phyloP scores from a whole-genome alignment of 148 eudicot genomes.

The Beta vulgaris region DNA sequence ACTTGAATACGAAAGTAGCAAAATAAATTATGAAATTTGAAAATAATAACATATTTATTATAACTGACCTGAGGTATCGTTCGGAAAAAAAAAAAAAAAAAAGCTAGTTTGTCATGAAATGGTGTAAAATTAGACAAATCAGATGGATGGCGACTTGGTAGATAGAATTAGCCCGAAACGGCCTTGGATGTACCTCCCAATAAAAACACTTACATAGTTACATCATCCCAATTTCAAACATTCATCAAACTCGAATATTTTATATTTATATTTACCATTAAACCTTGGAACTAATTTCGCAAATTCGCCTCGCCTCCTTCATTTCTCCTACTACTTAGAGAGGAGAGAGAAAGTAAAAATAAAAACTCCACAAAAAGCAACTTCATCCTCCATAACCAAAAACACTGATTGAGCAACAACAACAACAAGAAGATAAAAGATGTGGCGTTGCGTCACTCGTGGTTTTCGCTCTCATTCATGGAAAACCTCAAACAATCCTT shows the following conservation, averaged over 20 bases:
- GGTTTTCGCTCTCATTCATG: constrained; percentile 41
- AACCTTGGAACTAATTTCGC: constrained; percentile 6
- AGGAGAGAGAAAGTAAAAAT: not conserved
- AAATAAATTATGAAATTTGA: too few relatives aligned
- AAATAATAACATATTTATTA: too few relatives aligned
- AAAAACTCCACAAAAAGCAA: too few relatives aligned
- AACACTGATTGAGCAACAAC: not conserved
- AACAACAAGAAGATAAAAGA: constrained; percentile 17
- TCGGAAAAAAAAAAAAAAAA: too few relatives aligned
- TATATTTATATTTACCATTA: not conserved
- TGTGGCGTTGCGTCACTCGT: constrained; percentile 89
- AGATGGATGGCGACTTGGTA: not conserved
- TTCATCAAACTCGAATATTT: not conserved
- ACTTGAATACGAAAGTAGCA: too few relatives aligned
- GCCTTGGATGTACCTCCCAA: too few relatives aligned
- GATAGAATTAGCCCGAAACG: not conserved
- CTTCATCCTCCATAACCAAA: too few relatives aligned
- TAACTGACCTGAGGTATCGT: too few relatives aligned
- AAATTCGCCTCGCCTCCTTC: constrained; percentile 6
- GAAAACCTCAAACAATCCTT: constrained; percentile 21
- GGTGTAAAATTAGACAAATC: too few relatives aligned
- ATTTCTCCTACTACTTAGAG: not conserved
- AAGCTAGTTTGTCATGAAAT: too few relatives aligned
- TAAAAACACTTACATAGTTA: too few relatives aligned
- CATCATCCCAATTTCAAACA: too few relatives aligned